Evolutionary conservation across 495 filamentous ascomycete species (phyloP).

Genomic region (Daldinia concentrica): DNA sequence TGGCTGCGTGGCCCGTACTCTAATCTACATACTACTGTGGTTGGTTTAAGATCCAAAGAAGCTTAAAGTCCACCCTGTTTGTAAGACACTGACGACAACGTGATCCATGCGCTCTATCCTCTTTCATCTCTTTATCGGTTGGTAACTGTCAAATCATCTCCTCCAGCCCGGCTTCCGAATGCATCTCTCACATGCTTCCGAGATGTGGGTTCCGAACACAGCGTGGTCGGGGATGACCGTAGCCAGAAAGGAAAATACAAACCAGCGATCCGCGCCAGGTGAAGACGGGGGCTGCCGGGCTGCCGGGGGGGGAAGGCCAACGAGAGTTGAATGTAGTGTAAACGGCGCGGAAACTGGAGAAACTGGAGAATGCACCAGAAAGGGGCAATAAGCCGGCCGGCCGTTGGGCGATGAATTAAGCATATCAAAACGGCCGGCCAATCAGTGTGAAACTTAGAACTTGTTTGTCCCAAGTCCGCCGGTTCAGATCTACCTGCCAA

Average conservation of each 20-base stretch:
- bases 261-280: conserved; percentile 20
- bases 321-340: conserved; percentile 15
- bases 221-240: conserved; percentile 17
- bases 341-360: conserved; percentile 15
- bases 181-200: conserved; percentile 40
- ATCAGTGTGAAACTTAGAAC: conserved; percentile 26
- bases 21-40: conserved; percentile 25
- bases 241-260: conserved; percentile 9
- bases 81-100: conserved; percentile 38
- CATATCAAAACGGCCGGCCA: conserved; percentile 30
- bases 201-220: conserved; percentile 26
- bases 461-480: conserved; percentile 26
- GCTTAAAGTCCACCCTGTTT: conserved; percentile 19
- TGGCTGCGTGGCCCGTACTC: conserved; percentile 8
- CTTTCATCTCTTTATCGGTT: conserved; percentile 37
- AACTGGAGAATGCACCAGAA: conserved; percentile 16
- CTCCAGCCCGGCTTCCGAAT: conserved; percentile 15
- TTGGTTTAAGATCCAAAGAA: conserved; percentile 36
- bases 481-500: conserved; percentile 42
- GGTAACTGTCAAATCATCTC: conserved; percentile 34
- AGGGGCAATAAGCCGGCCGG: conserved; percentile 20
- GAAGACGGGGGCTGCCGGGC: conserved; percentile 9
- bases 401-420: conserved; percentile 27
- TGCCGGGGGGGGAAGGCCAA: background rate
- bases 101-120: conserved; percentile 31